phyloP scores from a whole-genome alignment of 768 basidiomycete genomes.

The Suillus clintonianus region DNA sequence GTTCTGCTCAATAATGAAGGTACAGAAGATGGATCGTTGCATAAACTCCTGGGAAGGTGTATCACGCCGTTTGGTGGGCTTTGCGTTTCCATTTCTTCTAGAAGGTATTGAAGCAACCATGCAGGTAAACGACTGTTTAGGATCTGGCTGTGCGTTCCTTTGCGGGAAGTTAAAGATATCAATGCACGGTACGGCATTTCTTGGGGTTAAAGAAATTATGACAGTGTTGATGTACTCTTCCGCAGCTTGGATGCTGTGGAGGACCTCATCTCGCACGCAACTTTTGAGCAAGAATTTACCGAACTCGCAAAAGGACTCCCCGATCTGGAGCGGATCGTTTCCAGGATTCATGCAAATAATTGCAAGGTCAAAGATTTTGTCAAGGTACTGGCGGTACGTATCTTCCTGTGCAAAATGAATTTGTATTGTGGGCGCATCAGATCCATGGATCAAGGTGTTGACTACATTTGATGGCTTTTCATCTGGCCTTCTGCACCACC shows the following conservation, averaged over 20 bases:
- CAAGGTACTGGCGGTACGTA: slow-evolving; percentile 72
- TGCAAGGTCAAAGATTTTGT: slow-evolving; percentile 87
- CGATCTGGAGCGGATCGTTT: slow-evolving; percentile 91
- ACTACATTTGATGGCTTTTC: not conserved
- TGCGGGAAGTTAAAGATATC: slow-evolving; percentile 80
- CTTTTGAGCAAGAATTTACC: slow-evolving; percentile 76
- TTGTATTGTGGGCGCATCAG: not conserved
- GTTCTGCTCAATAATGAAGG: slow-evolving; percentile 93
- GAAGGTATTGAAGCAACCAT: slow-evolving; percentile 8
- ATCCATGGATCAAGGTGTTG: not conserved
- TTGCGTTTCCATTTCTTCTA: slow-evolving; percentile 9
- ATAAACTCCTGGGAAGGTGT: slow-evolving; percentile 81
- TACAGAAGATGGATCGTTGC: slow-evolving; percentile 85
- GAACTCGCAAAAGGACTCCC: slow-evolving; percentile 80
- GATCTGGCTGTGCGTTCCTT: slow-evolving; percentile 93
- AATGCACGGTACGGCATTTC: slow-evolving; percentile 69
- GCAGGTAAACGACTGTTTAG: slow-evolving; percentile 93
- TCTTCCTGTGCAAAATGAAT: not conserved
- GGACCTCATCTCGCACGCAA: slow-evolving; percentile 80
- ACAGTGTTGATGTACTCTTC: slow-evolving; percentile 14
- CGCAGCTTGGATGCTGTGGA: slow-evolving; percentile 90
- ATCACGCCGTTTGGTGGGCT: slow-evolving; percentile 85
- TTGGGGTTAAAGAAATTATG: slow-evolving; percentile 6
- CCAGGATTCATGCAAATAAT: slow-evolving; percentile 91
- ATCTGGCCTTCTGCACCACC: not conserved